Percentiles rank a stretch among this genome's conserved stretches.
phyloP scores from a whole-genome alignment of 148 eudicot species.

The Suaeda aralocaspica region DNA sequence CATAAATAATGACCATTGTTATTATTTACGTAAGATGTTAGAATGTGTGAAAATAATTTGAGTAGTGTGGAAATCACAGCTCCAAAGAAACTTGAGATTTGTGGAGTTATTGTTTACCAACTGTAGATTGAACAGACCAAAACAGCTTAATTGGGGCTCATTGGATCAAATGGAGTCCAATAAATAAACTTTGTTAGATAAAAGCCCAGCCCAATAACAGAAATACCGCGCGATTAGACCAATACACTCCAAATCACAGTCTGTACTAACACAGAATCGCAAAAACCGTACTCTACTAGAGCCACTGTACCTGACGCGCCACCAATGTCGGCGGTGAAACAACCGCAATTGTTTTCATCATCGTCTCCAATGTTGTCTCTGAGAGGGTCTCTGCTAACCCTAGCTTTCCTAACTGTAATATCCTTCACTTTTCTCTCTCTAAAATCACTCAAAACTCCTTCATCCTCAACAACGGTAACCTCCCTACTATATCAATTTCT shows the following conservation, averaged over 20 bases:
- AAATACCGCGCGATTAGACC: no score
- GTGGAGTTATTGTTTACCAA: no score
- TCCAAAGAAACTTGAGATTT: no score
- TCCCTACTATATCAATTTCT: not conserved
- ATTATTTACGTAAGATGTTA: no score
- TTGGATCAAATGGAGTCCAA: no score
- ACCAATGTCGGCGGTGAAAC: conserved; percentile 35
- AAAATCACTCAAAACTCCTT: conserved; percentile 45
- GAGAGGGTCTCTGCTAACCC: conserved; percentile 60
- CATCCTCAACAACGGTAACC: conserved; percentile 15
- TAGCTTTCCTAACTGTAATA: conserved; percentile 53
- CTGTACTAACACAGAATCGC: not conserved
- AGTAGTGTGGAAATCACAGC: no score
- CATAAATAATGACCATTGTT: no score
- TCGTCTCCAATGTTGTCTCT: conserved; percentile 33
- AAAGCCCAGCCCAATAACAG: no score
- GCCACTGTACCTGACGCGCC: conserved; percentile 25
- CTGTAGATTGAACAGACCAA: no score
- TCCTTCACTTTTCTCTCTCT: conserved; percentile 69
- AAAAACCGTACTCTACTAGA: not conserved
- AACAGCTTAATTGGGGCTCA: no score
- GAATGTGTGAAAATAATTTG: no score
- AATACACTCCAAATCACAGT: not conserved
- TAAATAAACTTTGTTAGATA: no score
- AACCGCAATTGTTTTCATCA: conserved; percentile 20